phyloP scores from a whole-genome alignment of 179 eudicot genomes.

The Pouteria campechiana region DNA sequence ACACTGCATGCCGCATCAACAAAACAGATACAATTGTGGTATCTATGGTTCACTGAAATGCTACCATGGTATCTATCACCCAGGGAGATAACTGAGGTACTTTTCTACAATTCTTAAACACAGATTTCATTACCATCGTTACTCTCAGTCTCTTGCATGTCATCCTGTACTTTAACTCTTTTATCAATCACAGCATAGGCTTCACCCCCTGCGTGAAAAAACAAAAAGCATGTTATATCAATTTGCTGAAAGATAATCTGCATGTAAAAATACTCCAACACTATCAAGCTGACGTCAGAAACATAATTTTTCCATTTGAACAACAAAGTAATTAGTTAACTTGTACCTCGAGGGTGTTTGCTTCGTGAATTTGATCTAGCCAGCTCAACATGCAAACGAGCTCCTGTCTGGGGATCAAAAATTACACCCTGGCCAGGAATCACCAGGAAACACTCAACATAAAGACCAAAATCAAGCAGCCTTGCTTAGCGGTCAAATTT shows the following conservation, averaged over 20 bases:
- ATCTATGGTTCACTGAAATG: no score
- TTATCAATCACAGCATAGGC: constrained; percentile 88
- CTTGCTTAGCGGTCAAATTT: no score
- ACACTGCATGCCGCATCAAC: no score
- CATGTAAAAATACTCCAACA: not conserved
- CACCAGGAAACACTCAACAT: not conserved
- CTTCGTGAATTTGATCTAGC: constrained; percentile 91
- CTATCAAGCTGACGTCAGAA: no score
- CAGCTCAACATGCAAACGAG: constrained; percentile 65
- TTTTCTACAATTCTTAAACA: no score
- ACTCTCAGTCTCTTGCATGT: constrained; percentile 46
- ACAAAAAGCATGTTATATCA: not conserved
- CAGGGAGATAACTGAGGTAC: no score
- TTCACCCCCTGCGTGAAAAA: constrained; percentile 54
- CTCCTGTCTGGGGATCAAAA: constrained; percentile 81
- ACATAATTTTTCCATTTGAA: no score
- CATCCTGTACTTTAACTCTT: constrained; percentile 30
- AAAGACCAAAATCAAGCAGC: not conserved
- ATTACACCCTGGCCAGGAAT: constrained; percentile 69
- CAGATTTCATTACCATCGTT: constrained; percentile 65
- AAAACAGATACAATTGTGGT: no score
- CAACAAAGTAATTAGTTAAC: no score
- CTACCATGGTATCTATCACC: no score
- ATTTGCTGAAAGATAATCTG: not conserved
- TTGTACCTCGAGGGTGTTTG: constrained; percentile 47